Evolutionary conservation across 2,329 filamentous ascomycete species (phyloP).

Genomic region (Diplodia mutila): DNA sequence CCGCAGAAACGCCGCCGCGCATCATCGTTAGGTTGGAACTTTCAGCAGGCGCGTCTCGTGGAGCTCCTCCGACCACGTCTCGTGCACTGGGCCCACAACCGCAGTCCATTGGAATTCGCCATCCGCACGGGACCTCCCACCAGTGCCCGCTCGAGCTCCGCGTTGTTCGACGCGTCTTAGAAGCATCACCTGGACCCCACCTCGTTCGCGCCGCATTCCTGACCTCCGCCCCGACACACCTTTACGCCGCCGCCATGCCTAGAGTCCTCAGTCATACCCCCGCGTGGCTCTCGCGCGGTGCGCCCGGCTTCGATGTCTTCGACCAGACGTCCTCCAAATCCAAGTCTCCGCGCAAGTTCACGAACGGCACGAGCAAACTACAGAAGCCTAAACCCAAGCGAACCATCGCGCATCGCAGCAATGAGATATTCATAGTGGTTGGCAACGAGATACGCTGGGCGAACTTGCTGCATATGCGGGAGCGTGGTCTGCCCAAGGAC

Average conservation of each 20-base stretch:
- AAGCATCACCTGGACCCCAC: neutral
- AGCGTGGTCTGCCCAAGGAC: constrained; percentile 33
- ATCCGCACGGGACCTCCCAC: neutral
- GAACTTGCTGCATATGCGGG: constrained; percentile 80
- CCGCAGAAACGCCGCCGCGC: constrained; percentile 6
- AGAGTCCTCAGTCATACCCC: constrained; percentile 85
- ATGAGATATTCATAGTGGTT: constrained; percentile 85
- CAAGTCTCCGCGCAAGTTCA: constrained; percentile 39
- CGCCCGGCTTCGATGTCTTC: constrained; percentile 80
- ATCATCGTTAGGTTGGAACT: constrained; percentile 5
- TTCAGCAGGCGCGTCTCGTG: constrained; percentile 16
- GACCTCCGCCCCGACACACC: constrained; percentile 1
- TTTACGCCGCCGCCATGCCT: constrained; percentile 63
- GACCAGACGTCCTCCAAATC: constrained; percentile 52
- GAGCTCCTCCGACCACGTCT: constrained; percentile 3
- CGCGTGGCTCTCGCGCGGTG: constrained; percentile 79
- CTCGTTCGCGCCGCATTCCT: neutral
- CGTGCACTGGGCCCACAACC: neutral
- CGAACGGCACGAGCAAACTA: constrained; percentile 32
- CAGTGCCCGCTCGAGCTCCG: neutral
- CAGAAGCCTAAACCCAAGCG: constrained; percentile 48
- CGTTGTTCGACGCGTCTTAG: neutral
- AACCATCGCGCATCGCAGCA: constrained; percentile 79
- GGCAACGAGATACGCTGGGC: constrained; percentile 93
- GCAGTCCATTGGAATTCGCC: constrained; percentile 7